Evolutionary conservation across 768 basidiomycete genomes (phyloP), one percentile per base, ranked within the genome.

Genomic region (Sarcomyxa edulis): DNA sequence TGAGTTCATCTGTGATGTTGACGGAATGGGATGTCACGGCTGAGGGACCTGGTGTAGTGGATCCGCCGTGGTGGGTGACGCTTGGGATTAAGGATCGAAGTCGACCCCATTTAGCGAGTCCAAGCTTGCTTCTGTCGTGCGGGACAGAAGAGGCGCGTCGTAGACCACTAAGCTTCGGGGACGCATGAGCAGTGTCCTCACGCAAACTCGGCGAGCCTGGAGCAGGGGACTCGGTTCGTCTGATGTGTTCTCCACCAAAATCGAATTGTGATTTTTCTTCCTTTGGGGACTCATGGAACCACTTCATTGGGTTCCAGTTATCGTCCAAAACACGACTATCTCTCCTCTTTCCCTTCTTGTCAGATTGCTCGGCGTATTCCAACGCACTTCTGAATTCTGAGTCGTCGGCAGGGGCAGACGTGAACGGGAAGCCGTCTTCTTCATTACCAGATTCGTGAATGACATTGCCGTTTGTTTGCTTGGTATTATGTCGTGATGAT

Each of bases 1-100:
- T 83, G 31, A 91, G 76, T 48, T 91, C 89, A 46, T 91, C 86
- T 5, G 76, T 84, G 36, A 91, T 83, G 50, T 85, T 85, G 22
- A 89, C 83, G 4, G 68, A 58, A 3, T 66, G 57, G 1, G 75
- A 62, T 1, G 73, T 58, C 18, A 81, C 69, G 18, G 67, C 65
- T 6, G 80, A 73, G 18, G 74, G 69, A 2, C 65, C 64, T 5
- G 60, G 54, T 6, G 64, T 53, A 24, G 49, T 51, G 18, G 48
- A 47, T 12, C 54, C 57, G 31, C 56, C 59, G 30, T 55, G 64
- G 29, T 56, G 65, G 50, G 51, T 65, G 35, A 84, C 60, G 20
- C 71, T 66, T 10, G 86, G 82, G 10, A 90, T 50, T 23, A 88
- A 60, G 8, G 81, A 76, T 23, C 80, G 80, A 20, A 90, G 56